A percentile compares a stretch with the other conserved stretches of the same genome.
phyloP scores from a whole-genome alignment of 805 yeast species.

The Lipomyces mesembrius region DNA sequence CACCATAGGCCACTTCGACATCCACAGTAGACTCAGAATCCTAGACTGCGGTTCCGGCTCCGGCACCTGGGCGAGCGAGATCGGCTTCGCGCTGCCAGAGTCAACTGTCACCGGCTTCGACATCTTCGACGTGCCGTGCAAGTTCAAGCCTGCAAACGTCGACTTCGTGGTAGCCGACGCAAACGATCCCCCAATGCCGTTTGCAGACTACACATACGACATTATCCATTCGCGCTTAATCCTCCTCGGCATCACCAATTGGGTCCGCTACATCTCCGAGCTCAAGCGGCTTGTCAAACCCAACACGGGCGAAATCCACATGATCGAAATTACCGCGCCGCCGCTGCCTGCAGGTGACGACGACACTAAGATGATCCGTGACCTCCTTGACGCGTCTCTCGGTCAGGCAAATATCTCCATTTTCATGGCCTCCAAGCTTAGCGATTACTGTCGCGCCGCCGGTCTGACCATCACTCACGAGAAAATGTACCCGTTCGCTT shows the following conservation, averaged over 20 bases:
- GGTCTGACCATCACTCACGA: slow-evolving; percentile 14
- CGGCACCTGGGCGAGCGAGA: slow-evolving; percentile 30
- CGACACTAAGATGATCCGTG: not conserved
- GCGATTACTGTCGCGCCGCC: slow-evolving; percentile 2
- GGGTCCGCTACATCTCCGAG: slow-evolving; percentile 22
- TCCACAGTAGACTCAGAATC: slow-evolving; percentile 11
- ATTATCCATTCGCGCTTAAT: slow-evolving; percentile 23
- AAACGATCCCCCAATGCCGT: slow-evolving; percentile 20
- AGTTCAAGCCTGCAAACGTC: slow-evolving; percentile 23
- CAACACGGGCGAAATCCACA: slow-evolving; percentile 21
- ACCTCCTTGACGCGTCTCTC: not conserved
- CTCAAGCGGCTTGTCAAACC: slow-evolving; percentile 26
- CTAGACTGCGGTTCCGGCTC: slow-evolving; percentile 29
- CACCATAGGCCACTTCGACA: slow-evolving; percentile 20
- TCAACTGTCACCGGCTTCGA: slow-evolving; percentile 23
- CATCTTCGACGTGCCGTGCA: slow-evolving; percentile 1
- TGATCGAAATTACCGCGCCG: slow-evolving; percentile 21
- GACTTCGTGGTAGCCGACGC: slow-evolving; percentile 22
- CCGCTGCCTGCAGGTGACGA: not conserved
- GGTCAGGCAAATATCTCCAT: slow-evolving; percentile 5
- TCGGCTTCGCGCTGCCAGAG: slow-evolving; percentile 26
- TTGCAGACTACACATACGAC: slow-evolving; percentile 13
- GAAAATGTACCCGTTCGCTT: slow-evolving; percentile 16
- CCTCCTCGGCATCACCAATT: slow-evolving; percentile 17
- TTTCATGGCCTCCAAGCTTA: slow-evolving; percentile 10